Conservation (phyloP, 768 basidiomycete genomes). For the Mycena rosella region DNA sequence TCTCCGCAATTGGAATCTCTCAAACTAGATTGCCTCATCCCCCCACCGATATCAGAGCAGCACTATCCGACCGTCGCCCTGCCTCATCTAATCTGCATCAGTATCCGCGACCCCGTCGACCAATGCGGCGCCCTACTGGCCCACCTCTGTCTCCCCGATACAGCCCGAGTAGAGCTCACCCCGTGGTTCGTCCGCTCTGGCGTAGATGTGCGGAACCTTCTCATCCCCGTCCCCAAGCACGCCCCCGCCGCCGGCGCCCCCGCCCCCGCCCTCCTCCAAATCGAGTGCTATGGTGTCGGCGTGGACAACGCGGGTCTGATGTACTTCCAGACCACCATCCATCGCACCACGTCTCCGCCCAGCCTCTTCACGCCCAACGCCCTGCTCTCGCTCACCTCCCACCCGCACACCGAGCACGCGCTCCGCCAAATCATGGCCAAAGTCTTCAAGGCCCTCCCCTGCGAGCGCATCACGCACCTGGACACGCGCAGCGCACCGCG, state of each 20-base stretch:
- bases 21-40: conserved; percentile 1
- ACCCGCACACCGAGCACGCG: background rate
- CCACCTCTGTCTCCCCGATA: background rate
- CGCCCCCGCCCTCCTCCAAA: background rate
- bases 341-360: background rate
- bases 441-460: conserved; percentile 18
- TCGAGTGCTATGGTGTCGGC: background rate
- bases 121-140: background rate
- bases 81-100: background rate
- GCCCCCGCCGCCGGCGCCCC: background rate
- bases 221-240: conserved; percentile 24
- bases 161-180: background rate
- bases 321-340: background rate
- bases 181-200: background rate
- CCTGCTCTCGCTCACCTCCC: conserved; percentile 3
- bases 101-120: background rate
- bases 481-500: background rate
- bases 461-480: conserved; percentile 6
- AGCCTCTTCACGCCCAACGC: background rate
- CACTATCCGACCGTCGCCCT: conserved; percentile 2
- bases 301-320: background rate
- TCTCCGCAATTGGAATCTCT: conserved; percentile 12
- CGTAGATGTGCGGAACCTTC: background rate
- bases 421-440: conserved; percentile 25
- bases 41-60: background rate